Percentiles rank a stretch among this genome's conserved stretches.
phyloP scores from a whole-genome alignment of 768 basidiomycete species.

The Sarcodon sp. region DNA sequence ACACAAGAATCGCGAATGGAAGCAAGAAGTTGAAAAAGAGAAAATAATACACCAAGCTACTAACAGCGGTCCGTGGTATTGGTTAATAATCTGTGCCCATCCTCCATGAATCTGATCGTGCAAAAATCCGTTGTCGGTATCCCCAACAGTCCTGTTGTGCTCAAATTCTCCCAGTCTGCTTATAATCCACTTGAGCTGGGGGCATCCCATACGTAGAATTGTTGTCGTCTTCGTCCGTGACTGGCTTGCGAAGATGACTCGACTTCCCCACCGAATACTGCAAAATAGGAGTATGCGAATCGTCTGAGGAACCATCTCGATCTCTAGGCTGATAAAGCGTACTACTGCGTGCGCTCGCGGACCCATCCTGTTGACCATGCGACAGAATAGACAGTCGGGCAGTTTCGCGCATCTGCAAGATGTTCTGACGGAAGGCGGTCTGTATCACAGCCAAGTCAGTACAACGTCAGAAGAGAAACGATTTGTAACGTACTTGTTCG shows the following conservation, averaged over 20 bases:
- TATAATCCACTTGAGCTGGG: conserved; percentile 3
- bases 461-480: background rate
- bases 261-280: conserved; percentile 26
- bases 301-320: conserved; percentile 34
- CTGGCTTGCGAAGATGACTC: conserved; percentile 42
- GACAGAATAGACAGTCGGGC: conserved; percentile 56
- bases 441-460: conserved; percentile 13
- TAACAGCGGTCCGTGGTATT: no score
- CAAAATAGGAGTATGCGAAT: conserved; percentile 40
- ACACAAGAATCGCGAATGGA: background rate
- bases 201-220: conserved; percentile 38
- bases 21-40: conserved; percentile 1
- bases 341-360: conserved; percentile 32
- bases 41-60: no score
- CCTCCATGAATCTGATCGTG: no score
- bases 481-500: conserved; percentile 47
- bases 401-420: conserved; percentile 67
- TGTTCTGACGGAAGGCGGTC: conserved; percentile 73
- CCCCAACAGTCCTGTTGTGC: no score
- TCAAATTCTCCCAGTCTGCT: no score
- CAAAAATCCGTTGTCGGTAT: no score
- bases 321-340: conserved; percentile 31
- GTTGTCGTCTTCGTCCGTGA: conserved; percentile 32
- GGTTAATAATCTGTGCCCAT: no score
- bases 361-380: conserved; percentile 18